Conservation (phyloP, 441 rosid species). For the Gossypium trilobum region DNA sequence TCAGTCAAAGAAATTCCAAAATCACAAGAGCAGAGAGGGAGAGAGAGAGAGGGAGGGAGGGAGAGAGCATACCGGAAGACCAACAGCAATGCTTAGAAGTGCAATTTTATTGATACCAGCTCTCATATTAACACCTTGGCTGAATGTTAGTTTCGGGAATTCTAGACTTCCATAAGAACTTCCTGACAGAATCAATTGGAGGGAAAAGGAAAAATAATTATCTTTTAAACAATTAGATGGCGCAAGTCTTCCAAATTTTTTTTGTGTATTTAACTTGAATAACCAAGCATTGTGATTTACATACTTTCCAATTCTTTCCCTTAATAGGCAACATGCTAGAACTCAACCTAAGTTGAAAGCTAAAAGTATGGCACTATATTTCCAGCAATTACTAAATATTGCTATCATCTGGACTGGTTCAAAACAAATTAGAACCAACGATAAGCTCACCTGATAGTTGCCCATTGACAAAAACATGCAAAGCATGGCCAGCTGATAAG, state of each 20-base stretch:
- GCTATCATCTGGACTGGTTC: neutral
- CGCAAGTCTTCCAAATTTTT: too few relatives aligned
- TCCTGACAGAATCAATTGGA: conserved; percentile 38
- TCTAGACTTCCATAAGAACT: conserved; percentile 75
- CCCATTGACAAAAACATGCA: conserved; percentile 84
- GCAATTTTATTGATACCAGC: conserved; percentile 74
- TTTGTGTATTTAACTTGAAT: neutral
- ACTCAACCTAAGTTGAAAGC: neutral
- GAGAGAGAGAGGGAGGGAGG: neutral
- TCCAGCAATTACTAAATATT: neutral
- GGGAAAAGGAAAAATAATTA: neutral
- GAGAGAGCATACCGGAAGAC: conserved; percentile 64
- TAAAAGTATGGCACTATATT: neutral
- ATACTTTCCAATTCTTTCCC: neutral
- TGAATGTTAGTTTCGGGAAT: conserved; percentile 65
- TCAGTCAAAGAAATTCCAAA: too few relatives aligned
- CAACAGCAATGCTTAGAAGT: conserved; percentile 80
- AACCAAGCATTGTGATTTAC: neutral
- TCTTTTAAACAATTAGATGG: too few relatives aligned
- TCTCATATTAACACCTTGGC: conserved; percentile 52
- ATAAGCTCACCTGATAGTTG: conserved; percentile 50
- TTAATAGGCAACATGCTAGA: neutral
- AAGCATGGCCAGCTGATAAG: conserved; percentile 90
- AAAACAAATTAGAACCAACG: conserved; percentile 6
- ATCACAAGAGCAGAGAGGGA: too few relatives aligned